phyloP scores from a whole-genome alignment of 2,329 filamentous ascomycete species.

The Huntiella abstrusa region DNA sequence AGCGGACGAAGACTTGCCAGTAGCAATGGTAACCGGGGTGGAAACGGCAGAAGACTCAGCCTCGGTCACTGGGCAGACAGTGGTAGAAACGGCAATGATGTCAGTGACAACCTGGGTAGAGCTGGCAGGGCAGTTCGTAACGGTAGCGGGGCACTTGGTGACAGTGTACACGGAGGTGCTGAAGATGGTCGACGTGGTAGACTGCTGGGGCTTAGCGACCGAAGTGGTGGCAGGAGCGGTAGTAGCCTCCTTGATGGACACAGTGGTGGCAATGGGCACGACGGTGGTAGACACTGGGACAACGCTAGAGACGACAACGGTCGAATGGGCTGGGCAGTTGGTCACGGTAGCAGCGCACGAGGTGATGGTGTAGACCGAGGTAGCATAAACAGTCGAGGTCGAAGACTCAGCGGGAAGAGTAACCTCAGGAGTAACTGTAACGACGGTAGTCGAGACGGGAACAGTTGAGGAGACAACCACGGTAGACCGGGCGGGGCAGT shows the following conservation, averaged over 20 bases:
- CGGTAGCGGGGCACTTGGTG: not conserved
- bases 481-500: slow-evolving; percentile 16
- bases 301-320: slow-evolving; percentile 22
- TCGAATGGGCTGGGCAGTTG: slow-evolving; percentile 19
- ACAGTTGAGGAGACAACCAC: slow-evolving; percentile 1
- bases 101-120: not conserved
- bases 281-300: slow-evolving; percentile 27
- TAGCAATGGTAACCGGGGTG: not conserved
- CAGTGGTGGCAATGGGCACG: slow-evolving; percentile 18
- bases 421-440: not conserved
- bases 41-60: not conserved
- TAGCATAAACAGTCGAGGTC: slow-evolving; percentile 24
- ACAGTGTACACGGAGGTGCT: slow-evolving; percentile 2
- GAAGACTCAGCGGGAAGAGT: slow-evolving; percentile 7
- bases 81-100: not conserved
- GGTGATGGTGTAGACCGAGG: slow-evolving; percentile 32
- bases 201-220: not conserved
- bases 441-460: not conserved
- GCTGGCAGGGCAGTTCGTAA: not conserved
- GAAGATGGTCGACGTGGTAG: slow-evolving; percentile 1
- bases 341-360: slow-evolving; percentile 28
- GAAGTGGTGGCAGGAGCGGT: not conserved
- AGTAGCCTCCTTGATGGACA: not conserved
- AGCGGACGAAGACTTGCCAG: too few species aligned
- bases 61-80: slow-evolving; percentile 2